These are phyloP conservation scores for Colletotrichum falcatum DNA, from an alignment of 2,329 filamentous ascomycete genomes.

Conservation along the genomic window DNA sequence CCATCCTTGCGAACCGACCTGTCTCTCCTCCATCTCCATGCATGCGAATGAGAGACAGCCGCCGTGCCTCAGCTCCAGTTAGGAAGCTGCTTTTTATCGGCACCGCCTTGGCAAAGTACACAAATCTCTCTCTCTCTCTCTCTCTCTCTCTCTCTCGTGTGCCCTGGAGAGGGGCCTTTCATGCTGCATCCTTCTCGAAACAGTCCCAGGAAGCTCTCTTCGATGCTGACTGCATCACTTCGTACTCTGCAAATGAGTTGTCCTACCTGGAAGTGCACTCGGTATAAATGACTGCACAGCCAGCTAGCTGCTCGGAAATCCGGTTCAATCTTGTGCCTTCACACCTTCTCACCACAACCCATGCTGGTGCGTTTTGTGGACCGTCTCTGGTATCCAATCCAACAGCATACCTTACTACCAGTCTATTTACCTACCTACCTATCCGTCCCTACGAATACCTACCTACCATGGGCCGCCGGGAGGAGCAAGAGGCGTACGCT, in stretches of 20 bases:
- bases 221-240: not conserved
- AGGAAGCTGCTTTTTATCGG: not conserved
- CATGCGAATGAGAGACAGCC: not conserved
- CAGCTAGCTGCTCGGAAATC: not conserved
- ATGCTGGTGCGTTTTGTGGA: not conserved
- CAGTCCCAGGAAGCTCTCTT: not conserved
- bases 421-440: no score
- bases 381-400: not conserved
- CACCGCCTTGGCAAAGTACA: no score
- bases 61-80: not conserved
- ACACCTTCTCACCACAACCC: not conserved
- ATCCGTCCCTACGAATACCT: no score
- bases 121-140: not conserved
- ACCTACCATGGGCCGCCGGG: not conserved
- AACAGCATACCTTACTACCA: not conserved
- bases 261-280: not conserved
- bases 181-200: not conserved
- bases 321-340: not conserved
- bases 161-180: not conserved
- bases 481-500: not conserved
- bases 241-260: no score
- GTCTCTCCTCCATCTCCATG: slow-evolving; percentile 4
- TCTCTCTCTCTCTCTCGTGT: not conserved
- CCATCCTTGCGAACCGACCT: not conserved
- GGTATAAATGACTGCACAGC: not conserved